Evolutionary conservation across 169 alveolate species (phyloP).

Genomic region (Plasmodium gonderi): DNA sequence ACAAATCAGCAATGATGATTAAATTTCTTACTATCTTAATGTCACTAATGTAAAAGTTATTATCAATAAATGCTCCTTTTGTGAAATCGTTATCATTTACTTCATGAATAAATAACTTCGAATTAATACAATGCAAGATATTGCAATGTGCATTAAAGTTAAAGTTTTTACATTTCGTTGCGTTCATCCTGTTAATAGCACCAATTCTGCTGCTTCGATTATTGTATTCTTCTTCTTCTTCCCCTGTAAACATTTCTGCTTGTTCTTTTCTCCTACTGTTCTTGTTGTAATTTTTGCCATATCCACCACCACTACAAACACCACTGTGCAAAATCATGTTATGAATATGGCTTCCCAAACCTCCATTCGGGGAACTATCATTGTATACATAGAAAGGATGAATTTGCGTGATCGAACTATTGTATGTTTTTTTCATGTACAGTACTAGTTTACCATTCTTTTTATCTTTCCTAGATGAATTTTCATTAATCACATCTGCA

Average conservation of each 20-base stretch:
- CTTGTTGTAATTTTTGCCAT: background rate
- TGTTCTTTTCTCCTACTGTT: background rate
- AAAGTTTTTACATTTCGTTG: background rate
- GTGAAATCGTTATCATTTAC: slow-evolving; percentile 31
- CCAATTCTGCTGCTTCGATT: background rate
- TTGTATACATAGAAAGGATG: slow-evolving; percentile 33
- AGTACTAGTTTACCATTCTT: slow-evolving; percentile 16
- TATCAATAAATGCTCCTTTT: slow-evolving; percentile 67
- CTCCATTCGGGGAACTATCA: background rate
- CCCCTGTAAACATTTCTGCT: background rate
- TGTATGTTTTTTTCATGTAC: slow-evolving; percentile 59
- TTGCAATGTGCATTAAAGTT: background rate
- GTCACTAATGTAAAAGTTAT: slow-evolving; percentile 51
- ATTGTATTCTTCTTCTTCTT: background rate
- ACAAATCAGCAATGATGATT: slow-evolving; percentile 43
- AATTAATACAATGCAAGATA: slow-evolving; percentile 29
- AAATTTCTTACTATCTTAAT: slow-evolving; percentile 31
- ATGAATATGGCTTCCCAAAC: background rate
- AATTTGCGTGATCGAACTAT: slow-evolving; percentile 30
- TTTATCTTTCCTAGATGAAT: background rate
- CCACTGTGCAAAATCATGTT: background rate
- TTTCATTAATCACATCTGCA: background rate
- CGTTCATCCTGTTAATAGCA: background rate
- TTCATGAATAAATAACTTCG: slow-evolving; percentile 47
- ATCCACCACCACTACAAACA: background rate